Evolutionary conservation across 805 yeast genomes (phyloP).

Genomic region (Tetrapisispora phaffii): DNA sequence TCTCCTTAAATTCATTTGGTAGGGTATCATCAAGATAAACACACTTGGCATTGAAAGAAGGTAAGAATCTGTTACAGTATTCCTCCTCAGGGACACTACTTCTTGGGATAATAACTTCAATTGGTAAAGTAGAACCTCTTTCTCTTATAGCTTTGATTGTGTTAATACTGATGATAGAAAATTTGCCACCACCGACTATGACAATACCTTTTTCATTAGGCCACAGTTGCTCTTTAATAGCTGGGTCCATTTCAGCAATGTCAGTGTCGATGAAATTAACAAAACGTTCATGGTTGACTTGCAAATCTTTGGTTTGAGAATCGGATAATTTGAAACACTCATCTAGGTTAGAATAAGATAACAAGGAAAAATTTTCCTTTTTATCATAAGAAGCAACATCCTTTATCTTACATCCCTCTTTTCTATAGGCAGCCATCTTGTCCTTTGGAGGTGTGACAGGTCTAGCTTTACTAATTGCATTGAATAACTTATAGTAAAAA

Average conservation of each 20-base stretch:
- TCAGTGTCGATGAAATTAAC: not conserved
- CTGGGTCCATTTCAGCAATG: not conserved
- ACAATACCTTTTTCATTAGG: constrained; percentile 51
- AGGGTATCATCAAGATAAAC: constrained; percentile 41
- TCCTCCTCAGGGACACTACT: constrained; percentile 58
- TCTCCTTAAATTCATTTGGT: constrained; percentile 36
- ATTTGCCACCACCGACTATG: constrained; percentile 66
- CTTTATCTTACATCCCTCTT: not conserved
- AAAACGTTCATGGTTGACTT: not conserved
- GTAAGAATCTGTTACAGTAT: constrained; percentile 56
- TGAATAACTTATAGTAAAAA: constrained; percentile 2
- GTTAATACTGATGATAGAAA: constrained; percentile 51
- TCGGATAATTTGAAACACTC: constrained; percentile 11
- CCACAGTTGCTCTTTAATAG: constrained; percentile 4
- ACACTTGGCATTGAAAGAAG: constrained; percentile 56
- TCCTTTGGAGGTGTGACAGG: constrained; percentile 4
- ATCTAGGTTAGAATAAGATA: constrained; percentile 10
- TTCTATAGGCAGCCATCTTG: not conserved
- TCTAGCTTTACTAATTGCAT: not conserved
- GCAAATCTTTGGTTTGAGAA: constrained; percentile 6
- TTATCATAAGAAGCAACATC: not conserved
- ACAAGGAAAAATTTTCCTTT: not conserved
- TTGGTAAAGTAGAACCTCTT: constrained; percentile 59
- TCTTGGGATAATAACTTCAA: constrained; percentile 73
- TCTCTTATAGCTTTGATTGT: constrained; percentile 48